Evolutionary conservation across 768 basidiomycete species (phyloP), one percentile per base, ranked within the genome.

Genomic region (Phlebiopsis flavidoalba): DNA sequence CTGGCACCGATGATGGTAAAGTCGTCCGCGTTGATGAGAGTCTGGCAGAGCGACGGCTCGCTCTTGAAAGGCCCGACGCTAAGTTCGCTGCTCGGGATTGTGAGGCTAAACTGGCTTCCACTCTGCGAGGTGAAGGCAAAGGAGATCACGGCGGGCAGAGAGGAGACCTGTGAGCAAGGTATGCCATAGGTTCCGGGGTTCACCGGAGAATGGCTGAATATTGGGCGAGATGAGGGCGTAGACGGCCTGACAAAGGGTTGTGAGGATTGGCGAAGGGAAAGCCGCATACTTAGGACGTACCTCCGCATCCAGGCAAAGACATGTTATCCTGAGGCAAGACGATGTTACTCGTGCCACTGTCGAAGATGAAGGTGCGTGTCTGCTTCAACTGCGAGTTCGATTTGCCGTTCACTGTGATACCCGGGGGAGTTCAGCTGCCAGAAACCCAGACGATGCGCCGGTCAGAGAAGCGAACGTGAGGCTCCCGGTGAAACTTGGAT

Each of bases 1-100:
- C 81, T 83, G 24, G 79, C 83, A 11, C 83, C 83, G 26, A 85
- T 77, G 36, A 85, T 66, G 68, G 52, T 74, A 3, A 77, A 78
- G 67, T 83, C 81, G 63, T 79, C 78, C n/a, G 82, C 80, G 64
- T 83, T 85, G 73, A 84, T 82, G 33, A 84, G 74, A 6, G 83
- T 84, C 68, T 84, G 83, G 68, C 83, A 84, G 31, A 76, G 69
- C 15, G 75, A 67, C 5, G 81, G 71, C 64, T 83, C 72, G 63
- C 74, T 79, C n/a, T 73, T 67, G 69, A 85, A 84, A 14, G 83
- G 82, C 11, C 83, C 83, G 36, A 84, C 82, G 64, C 73, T 82
- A 54, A 86, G 77, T 66, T 85, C 83, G 60, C 72, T 77, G 71
- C 79, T 80, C 17, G 83, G 83, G 60, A 84, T 81, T 3, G 82